These are phyloP conservation scores for Perkinsus chesapeaki DNA, from an alignment of 169 alveolate species.

Conservation along the genomic window DNA sequence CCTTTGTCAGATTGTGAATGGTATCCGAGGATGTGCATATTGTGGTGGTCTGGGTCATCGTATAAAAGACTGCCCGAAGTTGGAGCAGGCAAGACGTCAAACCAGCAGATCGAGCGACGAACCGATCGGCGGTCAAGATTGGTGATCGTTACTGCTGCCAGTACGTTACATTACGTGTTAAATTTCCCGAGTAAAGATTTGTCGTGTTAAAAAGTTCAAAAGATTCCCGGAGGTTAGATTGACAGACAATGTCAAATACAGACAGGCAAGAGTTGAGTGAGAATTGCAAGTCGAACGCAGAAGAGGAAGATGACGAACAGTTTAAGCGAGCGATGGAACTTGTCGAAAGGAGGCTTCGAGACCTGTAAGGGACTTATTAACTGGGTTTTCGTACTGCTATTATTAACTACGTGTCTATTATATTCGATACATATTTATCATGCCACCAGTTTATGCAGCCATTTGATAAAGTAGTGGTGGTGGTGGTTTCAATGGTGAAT, in stretches of 20 bases:
- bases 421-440: too few species aligned
- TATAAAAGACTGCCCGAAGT: constrained; percentile 75
- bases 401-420: too few species aligned
- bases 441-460: too few species aligned
- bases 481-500: neutral
- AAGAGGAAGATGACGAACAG: neutral
- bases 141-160: neutral
- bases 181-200: neutral
- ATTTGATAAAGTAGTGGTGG: too few species aligned
- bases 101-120: neutral
- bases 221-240: neutral
- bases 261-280: neutral
- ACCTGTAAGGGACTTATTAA: too few species aligned
- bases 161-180: neutral
- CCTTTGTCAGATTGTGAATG: constrained; percentile 57
- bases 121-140: neutral
- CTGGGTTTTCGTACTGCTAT: too few species aligned
- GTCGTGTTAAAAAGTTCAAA: neutral
- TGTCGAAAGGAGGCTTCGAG: neutral
- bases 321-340: neutral
- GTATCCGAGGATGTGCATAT: constrained; percentile 82
- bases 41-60: constrained; percentile 89
- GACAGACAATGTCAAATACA: neutral
- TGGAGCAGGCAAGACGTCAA: constrained; percentile 40
- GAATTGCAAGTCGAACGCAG: neutral